Percentiles rank a stretch among this genome's conserved stretches.
Evolutionary conservation across 768 basidiomycete species (phyloP).

Genomic region (Leucosporidium yakuticum): DNA sequence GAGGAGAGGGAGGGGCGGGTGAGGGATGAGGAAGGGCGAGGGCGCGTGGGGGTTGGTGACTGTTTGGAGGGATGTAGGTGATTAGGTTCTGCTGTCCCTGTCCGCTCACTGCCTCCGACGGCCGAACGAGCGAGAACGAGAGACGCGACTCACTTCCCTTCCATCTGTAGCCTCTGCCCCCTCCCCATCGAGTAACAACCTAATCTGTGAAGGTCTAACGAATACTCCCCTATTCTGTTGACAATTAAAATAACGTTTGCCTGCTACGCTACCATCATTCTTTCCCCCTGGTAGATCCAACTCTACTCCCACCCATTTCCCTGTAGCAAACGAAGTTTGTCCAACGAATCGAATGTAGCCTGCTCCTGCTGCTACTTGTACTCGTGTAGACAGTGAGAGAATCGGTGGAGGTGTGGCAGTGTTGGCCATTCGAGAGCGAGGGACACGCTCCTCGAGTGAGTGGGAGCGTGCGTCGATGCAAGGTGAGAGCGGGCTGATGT

Average conservation of each 20-base stretch:
- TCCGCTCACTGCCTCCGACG: too few species aligned
- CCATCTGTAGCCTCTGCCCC: neutral
- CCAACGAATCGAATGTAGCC: slow-evolving; percentile 85
- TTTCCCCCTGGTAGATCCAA: slow-evolving; percentile 77
- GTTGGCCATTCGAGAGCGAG: neutral
- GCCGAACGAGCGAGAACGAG: too few species aligned
- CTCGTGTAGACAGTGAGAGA: slow-evolving; percentile 61
- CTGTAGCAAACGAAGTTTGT: slow-evolving; percentile 70
- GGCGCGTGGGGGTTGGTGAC: neutral
- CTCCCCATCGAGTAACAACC: slow-evolving; percentile 35
- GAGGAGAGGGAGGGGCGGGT: neutral
- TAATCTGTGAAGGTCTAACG: slow-evolving; percentile 78
- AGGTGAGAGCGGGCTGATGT: neutral
- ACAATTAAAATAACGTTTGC: slow-evolving; percentile 68
- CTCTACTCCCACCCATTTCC: slow-evolving; percentile 96
- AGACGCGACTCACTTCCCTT: neutral
- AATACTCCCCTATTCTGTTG: slow-evolving; percentile 75
- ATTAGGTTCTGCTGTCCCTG: neutral
- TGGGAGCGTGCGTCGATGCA: neutral
- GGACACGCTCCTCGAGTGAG: neutral
- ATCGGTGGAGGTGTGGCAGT: slow-evolving; percentile 7
- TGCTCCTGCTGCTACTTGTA: slow-evolving; percentile 69
- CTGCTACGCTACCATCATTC: slow-evolving; percentile 79
- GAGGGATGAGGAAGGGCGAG: neutral
- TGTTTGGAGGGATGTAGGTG: neutral